Conservation (phyloP, 805 yeast species). For the Lipomyces orientalis region DNA sequence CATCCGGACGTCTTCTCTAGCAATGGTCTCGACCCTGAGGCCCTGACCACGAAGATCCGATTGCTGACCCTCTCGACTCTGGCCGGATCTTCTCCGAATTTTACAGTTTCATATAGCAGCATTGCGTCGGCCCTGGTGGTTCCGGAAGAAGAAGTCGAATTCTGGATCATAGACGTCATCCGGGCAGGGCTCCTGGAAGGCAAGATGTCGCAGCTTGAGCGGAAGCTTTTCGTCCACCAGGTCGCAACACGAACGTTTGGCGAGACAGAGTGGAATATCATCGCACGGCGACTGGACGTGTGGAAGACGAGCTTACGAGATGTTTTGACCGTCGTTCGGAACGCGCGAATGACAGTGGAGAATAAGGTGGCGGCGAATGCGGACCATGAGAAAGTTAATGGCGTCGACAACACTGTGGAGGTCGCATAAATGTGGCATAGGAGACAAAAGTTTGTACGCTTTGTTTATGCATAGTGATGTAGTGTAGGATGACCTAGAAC, state of each 20-base stretch:
- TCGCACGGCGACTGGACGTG: constrained; percentile 44
- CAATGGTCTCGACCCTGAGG: constrained; percentile 27
- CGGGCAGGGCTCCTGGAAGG: constrained; percentile 52
- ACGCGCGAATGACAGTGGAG: constrained; percentile 30
- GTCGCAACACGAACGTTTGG: constrained; percentile 48
- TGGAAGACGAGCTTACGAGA: constrained; percentile 48
- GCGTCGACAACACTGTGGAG: constrained; percentile 7
- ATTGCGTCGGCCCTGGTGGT: constrained; percentile 46
- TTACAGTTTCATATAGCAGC: constrained; percentile 43
- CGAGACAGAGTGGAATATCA: constrained; percentile 47
- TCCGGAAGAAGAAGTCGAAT: constrained; percentile 46
- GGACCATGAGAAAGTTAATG: constrained; percentile 4
- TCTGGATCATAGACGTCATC: constrained; percentile 51
- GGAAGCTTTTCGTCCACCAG: constrained; percentile 47
- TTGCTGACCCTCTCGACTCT: constrained; percentile 37
- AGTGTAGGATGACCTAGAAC: not conserved
- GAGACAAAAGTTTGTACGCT: not conserved
- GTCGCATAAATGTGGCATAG: constrained; percentile 9
- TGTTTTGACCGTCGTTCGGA: constrained; percentile 42
- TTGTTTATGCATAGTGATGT: not conserved
- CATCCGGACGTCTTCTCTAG: constrained; percentile 18
- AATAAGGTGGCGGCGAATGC: constrained; percentile 18
- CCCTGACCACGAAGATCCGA: constrained; percentile 35
- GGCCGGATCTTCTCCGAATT: constrained; percentile 31
- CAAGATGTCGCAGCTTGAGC: constrained; percentile 50